Evolutionary conservation across 805 yeast species (phyloP), one percentile per base, ranked within the genome.

Genomic region (Monosporozyma aerobia): DNA sequence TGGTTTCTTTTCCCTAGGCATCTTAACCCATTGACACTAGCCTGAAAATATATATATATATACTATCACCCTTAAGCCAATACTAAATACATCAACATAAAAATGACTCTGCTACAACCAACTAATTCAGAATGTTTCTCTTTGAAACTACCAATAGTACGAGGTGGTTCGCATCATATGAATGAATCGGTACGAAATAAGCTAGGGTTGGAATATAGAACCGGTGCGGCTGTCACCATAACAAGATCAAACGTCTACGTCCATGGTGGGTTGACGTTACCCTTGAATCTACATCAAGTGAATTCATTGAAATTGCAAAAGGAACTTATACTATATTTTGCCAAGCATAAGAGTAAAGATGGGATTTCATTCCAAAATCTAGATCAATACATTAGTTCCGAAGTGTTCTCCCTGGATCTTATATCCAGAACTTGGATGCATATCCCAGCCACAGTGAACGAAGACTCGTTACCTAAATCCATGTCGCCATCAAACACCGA

Each of bases 261-360:
- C 0, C 79, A 73, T 62, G 92, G 90, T 6, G 94, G 94, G 0
- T 68, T 83, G 16, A 78, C 82, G 0, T 63, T 81, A 9, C 85
- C 84, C 1, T 58, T 85, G 16, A 77, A 77, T 49, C 60, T 83
- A 44, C 58, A 65, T 2, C 61, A 70, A 5, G 66, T 74, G 33
- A 68, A 77, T 14, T 61, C 76, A 13, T 60, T 64, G 1, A 75
- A 72, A 32, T 63, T 82, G 39, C 61, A 69, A 49, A 53, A 59
- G 11, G 69, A 69, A n/a, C 75, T 79, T 56, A 64, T 52, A 56
- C 57, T 66, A 44, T 63, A 64, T 53, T 63, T 68, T 48, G 58
- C 61, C 5, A 60, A 58, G 35, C 53, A 54, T 27, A 59, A 61
- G 50, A 50, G 54, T 56, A 66, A 52, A 23, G 33, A 33, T 27